Conservation (phyloP, 257 asterid species). For the Jacaranda copaia region DNA sequence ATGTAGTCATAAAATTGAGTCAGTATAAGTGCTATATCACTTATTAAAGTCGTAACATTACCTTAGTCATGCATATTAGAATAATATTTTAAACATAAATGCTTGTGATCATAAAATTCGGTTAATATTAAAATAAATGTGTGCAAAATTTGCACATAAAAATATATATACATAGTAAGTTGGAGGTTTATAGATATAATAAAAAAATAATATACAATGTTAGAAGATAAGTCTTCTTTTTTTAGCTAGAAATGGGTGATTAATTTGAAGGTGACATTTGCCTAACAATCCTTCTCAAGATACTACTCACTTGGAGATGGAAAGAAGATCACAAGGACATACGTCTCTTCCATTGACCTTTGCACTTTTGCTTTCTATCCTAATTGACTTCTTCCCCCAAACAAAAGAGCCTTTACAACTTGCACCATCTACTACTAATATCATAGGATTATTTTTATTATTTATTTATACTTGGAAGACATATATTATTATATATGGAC, state of each 20-base stretch:
- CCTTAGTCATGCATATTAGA: no score
- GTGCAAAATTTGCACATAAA: not conserved
- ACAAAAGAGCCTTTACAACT: slow-evolving; percentile 10
- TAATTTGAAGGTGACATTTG: slow-evolving; percentile 50
- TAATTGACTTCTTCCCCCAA: slow-evolving; percentile 21
- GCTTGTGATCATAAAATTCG: not conserved
- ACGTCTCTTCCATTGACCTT: slow-evolving; percentile 60
- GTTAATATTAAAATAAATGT: not conserved
- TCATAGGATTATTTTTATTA: not conserved
- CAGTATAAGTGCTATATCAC: no score
- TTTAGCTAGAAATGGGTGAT: not conserved
- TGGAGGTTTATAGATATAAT: no score
- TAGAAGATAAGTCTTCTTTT: not conserved
- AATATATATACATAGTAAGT: no score
- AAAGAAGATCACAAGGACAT: slow-evolving; percentile 19
- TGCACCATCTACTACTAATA: not conserved
- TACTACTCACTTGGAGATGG: slow-evolving; percentile 18
- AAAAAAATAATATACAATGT: not conserved
- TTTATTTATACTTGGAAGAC: not conserved
- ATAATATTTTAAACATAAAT: no score
- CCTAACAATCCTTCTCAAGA: slow-evolving; percentile 39
- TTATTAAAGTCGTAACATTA: no score
- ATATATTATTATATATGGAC: not conserved
- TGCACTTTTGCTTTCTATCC: slow-evolving; percentile 39
- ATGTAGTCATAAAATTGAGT: no score